Base-by-base conservation (phyloP, 2,329 filamentous ascomycete genomes). In the Fusarium dimerum region DNA sequence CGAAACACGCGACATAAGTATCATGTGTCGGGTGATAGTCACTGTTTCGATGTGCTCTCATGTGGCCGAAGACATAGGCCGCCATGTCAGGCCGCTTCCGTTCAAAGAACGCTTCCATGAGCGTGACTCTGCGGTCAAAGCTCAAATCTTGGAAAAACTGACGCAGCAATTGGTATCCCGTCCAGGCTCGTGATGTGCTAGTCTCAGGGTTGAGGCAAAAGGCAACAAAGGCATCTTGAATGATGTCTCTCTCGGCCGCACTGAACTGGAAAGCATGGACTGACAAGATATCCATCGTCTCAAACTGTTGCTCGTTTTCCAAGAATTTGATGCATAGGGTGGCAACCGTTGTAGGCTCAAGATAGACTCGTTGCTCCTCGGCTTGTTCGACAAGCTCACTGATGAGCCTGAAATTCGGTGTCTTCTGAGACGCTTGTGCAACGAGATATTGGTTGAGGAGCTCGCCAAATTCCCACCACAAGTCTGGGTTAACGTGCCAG, bases 51-150 rank as follows among this genome's bases (percentile, higher is more conserved):
- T 92, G 87, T 46, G 88, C 81, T n/a, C 92, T 88, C 92, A 97
- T 97, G 68, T 97, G 90, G 13, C 89, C 89, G 71, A 99, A 97
- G 34, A 96, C 85, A 56, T 92, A 81, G 43, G 85, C 85, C 3
- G 90, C 92, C 81, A 97, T 92, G 65, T 97, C 92, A 12, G 90
- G 80, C 11, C 92, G 85, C 29, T 83, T 80, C 39, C 91, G 86
- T 8, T 79, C 74, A 67, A 95, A 96, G 73, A 97, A 97, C 18
- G 82, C 78, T 18, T 86, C 80, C 89, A 99, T 96, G 42, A 97
- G 77, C 26, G 78, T 72, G 13, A 86, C 84, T 10, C 93, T 87
- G 45, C 82, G 78, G 3, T 79, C 75, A 6, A 84, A 78, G n/a
- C 83, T 78, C 1, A 87, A 87, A 64, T 88, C 85, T 7, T 82